Evolutionary conservation across 1,139 yeast species (phyloP).

Genomic region (Taiozyma sp.): DNA sequence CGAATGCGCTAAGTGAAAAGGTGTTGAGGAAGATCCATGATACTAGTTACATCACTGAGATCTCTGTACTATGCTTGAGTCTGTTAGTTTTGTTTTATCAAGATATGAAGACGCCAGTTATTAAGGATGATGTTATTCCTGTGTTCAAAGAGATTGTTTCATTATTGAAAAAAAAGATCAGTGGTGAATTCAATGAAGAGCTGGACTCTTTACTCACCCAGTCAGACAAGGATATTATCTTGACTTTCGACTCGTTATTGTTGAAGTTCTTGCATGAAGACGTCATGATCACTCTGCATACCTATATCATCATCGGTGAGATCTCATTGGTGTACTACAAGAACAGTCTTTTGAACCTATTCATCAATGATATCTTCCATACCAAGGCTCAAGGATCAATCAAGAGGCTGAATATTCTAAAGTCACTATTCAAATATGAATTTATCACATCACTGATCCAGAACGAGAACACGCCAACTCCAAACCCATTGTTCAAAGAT

Average conservation of each 20-base stretch:
- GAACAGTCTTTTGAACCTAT: constrained; percentile 16
- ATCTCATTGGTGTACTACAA: constrained; percentile 17
- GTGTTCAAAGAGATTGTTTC: constrained; percentile 8
- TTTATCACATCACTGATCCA: constrained; percentile 11
- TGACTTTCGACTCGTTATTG: constrained; percentile 3
- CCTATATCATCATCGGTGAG: constrained; percentile 13
- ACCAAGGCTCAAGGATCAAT: constrained; percentile 2
- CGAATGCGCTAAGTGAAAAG: constrained; percentile 4
- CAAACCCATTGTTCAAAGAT: constrained; percentile 6
- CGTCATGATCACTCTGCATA: constrained; percentile 1
- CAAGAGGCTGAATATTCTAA: constrained; percentile 6
- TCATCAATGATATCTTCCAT: constrained; percentile 15
- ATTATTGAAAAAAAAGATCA: constrained; percentile 4
- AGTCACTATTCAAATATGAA: constrained; percentile 15
- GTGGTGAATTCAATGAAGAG: constrained; percentile 2
- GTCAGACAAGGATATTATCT: background rate
- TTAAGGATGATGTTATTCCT: constrained; percentile 4
- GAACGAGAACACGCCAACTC: background rate
- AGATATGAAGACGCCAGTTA: constrained; percentile 4
- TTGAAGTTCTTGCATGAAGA: constrained; percentile 10
- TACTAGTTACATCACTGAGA: constrained; percentile 12
- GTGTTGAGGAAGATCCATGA: constrained; percentile 14
- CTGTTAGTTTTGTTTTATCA: constrained; percentile 12
- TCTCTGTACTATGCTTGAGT: constrained; percentile 14
- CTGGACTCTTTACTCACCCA: background rate